Evolutionary conservation across 768 basidiomycete genomes (phyloP), one percentile per base, ranked within the genome.

Genomic region (Trametes gibbosa): DNA sequence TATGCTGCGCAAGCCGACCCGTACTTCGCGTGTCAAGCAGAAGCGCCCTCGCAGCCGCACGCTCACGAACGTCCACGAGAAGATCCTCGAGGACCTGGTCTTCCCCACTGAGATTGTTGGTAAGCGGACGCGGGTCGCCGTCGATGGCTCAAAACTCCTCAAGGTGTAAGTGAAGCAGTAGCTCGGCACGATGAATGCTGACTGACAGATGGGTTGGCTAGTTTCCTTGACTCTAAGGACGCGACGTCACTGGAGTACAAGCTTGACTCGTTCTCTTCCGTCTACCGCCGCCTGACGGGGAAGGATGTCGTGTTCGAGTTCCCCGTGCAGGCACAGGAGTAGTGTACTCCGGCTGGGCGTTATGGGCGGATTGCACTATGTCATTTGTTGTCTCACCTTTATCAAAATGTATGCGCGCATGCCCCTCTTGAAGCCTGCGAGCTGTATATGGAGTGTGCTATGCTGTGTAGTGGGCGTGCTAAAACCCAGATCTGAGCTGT

Each of bases 221-320:
- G 96, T 66, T 89, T 95, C 82, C 89, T 99, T 66, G 97, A 99
- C 82, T 81, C 93, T 65, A 98, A 98, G 77, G 97, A 99, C 73
- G 86, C 94, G 56, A 98, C 95, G 74, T 91, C 93, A 70, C 83
- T 98, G 73, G 97, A 98, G 83, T 98, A 99, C 90, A 99, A 99
- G 85, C 84, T 98, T 68, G 97, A 99, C 80, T 96, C 95, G 64
- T 99, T 98, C 82, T 90, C 95, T 49, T 95, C 93, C 41, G 92
- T 98, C 64, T 98, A 97, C 84, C 90, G 89, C 71, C 85, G 89
- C 63, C 79, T 97, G 73, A 96, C 95, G 65, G 95, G 95, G 73
- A 98, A 97, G 83, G 95, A 98, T 64, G 95, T 97, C 58, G 87
- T 90, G 54, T 94, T 94, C 72, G 92, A 94, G 81, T 94, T 94